Evolutionary conservation across 768 basidiomycete genomes (phyloP), one percentile per base, ranked within the genome.

Genomic region (Leccinellum luteum): DNA sequence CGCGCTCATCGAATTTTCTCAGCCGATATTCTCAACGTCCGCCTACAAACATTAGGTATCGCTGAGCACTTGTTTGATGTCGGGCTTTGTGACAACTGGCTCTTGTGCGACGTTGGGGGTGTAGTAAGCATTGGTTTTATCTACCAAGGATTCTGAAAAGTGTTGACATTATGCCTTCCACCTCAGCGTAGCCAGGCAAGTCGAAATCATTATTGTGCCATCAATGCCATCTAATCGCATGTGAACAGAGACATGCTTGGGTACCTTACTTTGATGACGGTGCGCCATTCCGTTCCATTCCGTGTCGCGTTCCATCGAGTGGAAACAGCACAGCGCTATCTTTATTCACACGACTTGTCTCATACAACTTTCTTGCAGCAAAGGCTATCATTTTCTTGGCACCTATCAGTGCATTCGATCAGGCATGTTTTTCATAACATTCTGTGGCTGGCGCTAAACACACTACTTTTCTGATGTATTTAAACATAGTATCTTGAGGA

Each of bases 351-450:
- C 61, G 27, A 57, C 56, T 41, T n/a, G 50, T 44, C 15, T 19
- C 56, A 57, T 52, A 21, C 23, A 6, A 30, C 60, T 58, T 53
- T 51, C 56, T 56, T 32, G 50, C 66, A 91, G 89, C 89, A 4
- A 86, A 87, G 45, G 90, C 91, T 30, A 86, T 93, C 67, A 92
- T 93, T 70, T 93, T 93, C 72, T 75, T 93, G 51, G 91, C 89
- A 51, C 91, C 91, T 41, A 86, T 93, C 60, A 89, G 88, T 65
- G 91, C 91, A 41, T 93, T 90, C 68, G 90, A 93, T 77, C 90
- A 92, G 82, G 88, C 85, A 66, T 60, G 75, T 41, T 55, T 48
- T 47, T 21, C n/a, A 30, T 50, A 45, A 54, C 48, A n/a, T 41
- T 41, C n/a, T 31, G 48, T 32, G 41, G 23, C 30, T 47, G 54